Base-by-base conservation (phyloP, 2,329 filamentous ascomycete species). In the Cladorrhinum sp. region DNA sequence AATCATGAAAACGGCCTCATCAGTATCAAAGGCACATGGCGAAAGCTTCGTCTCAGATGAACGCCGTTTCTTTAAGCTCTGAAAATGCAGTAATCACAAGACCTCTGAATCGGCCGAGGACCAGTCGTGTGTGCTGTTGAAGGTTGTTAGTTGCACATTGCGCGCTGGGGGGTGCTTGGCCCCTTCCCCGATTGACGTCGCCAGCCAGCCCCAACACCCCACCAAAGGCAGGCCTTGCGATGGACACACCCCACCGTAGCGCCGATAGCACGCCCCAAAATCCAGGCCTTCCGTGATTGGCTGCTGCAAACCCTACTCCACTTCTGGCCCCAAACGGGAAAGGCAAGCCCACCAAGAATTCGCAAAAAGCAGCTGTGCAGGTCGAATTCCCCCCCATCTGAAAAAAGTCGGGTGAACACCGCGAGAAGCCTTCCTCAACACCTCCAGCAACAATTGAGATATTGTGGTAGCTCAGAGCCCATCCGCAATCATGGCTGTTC, bases 401-500 rank as follows among this genome's bases (percentile, higher is more conserved):
- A 62, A 61, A 69, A 69, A 67, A 65, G 65, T 65, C 51, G 54
- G 65, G 66, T 62, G 66, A 68, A 66, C 64, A 68, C 59, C 65
- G 62, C 58, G 62, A 66, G 60, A 63, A 62, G 65, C 60, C 66
- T 64, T 60, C 69, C 72, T 71, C 69, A 71, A 66, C 26, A 28
- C 70, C 72, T 73, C 72, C 70, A 73, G 70, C 70, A 61, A 75
- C 71, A 72, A 73, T 70, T 72, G 68, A 69, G 74, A 63, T 67
- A 68, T 65, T 68, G 70, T 71, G 71, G 64, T 69, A 67, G 65
- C 69, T 67, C 56, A 66, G 64, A 64, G 66, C 66, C 65, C 70
- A 73, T 72, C 70, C 70, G 75, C 76, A 80, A 85, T 78, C 69
- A 86, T 86, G 83, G 82, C 83, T 79, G 77, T 80, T 74, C 80